phyloP scores from a whole-genome alignment of 768 basidiomycete genomes.

The Suillus bovinus region DNA sequence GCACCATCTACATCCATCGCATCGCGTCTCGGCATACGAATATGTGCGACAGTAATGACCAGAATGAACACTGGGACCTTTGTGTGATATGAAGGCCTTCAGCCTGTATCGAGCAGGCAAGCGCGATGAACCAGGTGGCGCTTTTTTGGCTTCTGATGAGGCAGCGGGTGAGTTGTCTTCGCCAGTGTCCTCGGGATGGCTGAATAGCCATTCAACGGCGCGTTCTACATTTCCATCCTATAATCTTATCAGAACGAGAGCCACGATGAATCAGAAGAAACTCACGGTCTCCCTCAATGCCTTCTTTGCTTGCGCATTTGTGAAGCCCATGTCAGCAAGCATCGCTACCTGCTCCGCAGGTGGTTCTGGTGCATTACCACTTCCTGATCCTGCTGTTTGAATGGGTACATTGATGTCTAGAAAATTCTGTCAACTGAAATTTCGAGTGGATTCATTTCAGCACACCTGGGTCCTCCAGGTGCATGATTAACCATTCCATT shows the following conservation, averaged over 20 bases:
- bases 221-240: constrained; percentile 77
- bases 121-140: constrained; percentile 50
- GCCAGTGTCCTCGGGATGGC: constrained; percentile 84
- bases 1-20: constrained; percentile 32
- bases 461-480: constrained; percentile 92
- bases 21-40: constrained; percentile 35
- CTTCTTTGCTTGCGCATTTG: constrained; percentile 76
- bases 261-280: constrained; percentile 8
- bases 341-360: constrained; percentile 67
- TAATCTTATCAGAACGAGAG: not conserved
- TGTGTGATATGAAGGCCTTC: constrained; percentile 96
- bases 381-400: constrained; percentile 29
- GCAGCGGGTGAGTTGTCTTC: constrained; percentile 44
- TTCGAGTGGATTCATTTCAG: not conserved
- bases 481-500: constrained; percentile 94
- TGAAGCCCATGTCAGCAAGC: constrained; percentile 94
- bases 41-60: constrained; percentile 92
- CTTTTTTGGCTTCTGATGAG: constrained; percentile 20
- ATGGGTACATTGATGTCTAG: constrained; percentile 88
- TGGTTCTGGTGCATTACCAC: constrained; percentile 49
- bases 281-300: constrained; percentile 84
- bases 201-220: constrained; percentile 96
- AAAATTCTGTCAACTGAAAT: not conserved
- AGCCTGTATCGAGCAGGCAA: constrained; percentile 80
- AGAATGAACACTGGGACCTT: constrained; percentile 93